Conservation (phyloP, 2,329 filamentous ascomycete species). For the Metarhizium anisopliae region DNA sequence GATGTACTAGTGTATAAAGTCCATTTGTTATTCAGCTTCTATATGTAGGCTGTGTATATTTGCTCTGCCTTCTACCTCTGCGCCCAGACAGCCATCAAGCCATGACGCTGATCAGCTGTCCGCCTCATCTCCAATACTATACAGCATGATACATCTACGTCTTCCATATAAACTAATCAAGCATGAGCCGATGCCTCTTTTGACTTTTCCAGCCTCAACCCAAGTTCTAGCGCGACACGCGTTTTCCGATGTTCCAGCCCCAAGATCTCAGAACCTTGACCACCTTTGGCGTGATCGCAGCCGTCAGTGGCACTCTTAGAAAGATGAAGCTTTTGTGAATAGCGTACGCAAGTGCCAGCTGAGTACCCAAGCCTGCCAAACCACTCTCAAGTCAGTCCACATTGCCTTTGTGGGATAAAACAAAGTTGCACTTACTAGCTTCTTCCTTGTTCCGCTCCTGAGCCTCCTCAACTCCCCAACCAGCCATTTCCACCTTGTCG, state of each 20-base stretch:
- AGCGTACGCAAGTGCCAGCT: constrained; percentile 87
- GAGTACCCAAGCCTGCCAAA: constrained; percentile 57
- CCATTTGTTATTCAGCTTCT: no score
- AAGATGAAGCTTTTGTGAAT: constrained; percentile 99
- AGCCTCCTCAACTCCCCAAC: constrained; percentile 56
- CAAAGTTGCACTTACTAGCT: constrained; percentile 56
- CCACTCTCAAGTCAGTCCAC: constrained; percentile 11
- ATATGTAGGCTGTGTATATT: no score
- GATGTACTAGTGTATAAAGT: no score
- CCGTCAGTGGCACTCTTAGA: constrained; percentile 83
- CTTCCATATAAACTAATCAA: not conserved
- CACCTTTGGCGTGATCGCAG: constrained; percentile 86
- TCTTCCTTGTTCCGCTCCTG: constrained; percentile 51
- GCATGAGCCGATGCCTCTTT: not conserved
- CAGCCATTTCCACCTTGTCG: constrained; percentile 40
- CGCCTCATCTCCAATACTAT: not conserved
- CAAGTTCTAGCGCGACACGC: constrained; percentile 19
- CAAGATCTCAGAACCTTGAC: constrained; percentile 78
- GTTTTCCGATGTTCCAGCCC: constrained; percentile 93
- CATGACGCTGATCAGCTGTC: not conserved
- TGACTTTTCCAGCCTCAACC: not conserved
- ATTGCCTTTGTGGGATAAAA: not conserved
- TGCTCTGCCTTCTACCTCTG: no score
- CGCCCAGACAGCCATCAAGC: no score
- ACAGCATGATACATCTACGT: not conserved